Percentiles rank a stretch among this genome's conserved stretches.
Conservation (phyloP, 257 asterid genomes). For the Solanum piurae region DNA sequence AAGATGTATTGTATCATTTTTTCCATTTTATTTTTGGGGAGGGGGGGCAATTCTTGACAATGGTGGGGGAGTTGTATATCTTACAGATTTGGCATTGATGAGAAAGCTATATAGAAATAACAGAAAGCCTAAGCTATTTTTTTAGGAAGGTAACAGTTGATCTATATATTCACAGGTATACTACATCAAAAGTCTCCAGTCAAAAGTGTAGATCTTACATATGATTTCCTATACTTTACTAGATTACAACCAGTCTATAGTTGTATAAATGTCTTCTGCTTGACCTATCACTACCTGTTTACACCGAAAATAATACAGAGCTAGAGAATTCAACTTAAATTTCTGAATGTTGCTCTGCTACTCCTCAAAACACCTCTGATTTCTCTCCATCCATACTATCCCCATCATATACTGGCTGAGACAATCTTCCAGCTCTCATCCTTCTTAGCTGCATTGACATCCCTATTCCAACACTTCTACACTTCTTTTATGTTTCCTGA, state of each 20-base stretch:
- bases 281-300: not conserved
- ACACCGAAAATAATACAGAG: not conserved
- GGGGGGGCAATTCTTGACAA: not conserved
- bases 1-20: not conserved
- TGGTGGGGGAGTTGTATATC: not conserved
- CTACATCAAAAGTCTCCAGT: not conserved
- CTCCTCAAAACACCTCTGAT: not conserved
- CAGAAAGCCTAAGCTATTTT: not conserved
- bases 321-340: not conserved
- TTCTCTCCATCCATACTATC: not conserved
- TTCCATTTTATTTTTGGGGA: not conserved
- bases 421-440: not conserved
- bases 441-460: not conserved
- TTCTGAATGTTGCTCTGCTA: not conserved
- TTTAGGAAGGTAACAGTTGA: not conserved
- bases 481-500: not conserved
- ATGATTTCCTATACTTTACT: not conserved
- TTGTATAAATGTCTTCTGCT: not conserved
- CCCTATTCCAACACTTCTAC: not conserved
- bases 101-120: not conserved
- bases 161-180: not conserved
- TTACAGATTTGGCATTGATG: not conserved
- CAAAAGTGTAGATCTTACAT: not conserved
- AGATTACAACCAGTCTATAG: not conserved
- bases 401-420: not conserved